Evolutionary conservation across 176 grass and related monocot species (phyloP), one percentile per base, ranked within the genome.

Genomic region (barley (Hordeum vulgare)): DNA sequence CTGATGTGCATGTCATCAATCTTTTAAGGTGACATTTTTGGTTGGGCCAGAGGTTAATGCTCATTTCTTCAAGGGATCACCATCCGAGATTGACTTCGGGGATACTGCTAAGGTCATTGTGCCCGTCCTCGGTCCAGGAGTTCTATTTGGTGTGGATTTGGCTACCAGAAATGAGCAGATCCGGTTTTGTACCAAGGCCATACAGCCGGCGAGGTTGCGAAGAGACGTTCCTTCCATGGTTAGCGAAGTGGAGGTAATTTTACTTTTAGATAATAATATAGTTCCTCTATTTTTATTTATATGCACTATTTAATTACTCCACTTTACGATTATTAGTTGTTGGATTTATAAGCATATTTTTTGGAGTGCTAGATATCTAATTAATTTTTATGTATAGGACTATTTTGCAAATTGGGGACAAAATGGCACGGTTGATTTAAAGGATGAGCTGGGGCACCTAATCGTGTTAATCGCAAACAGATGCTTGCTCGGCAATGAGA

Each of bases 181-280:
- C 70, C 70, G 70, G 6, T 73, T 73, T 73, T 73, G 70, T 26
- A 73, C 27, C 70, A 73, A 73, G 70, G 70, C 70, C 0, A 73
- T 73, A 73, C 26, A 49, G 14, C 70, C 70, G 0, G 41, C 70
- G 8, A 73, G 70, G 24, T 49, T 73, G 0, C 41, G 45, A 73
- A 47, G 70, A 73, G 24, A 73, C 0, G 41, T 47, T 2, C 41
- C 47, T 49, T 28, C 25, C 41, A 73, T 73, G 70, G 24, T 73
- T 73, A 4, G 7, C 15, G 41, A 28, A 73, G 41, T 73, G 7
- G 70, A 73, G 70, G 70, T 73, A 73, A 47, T 45, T 28, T 14
- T 25, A 9, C 41, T 66, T 14, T 34, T 66, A 35, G 7, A 29
- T 29, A 14, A 29, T 63, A 21, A n/a, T n/a, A n/a, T n/a, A n/a